Base-by-base conservation (phyloP, 768 basidiomycete genomes). In the Tremella mesenterica region DNA sequence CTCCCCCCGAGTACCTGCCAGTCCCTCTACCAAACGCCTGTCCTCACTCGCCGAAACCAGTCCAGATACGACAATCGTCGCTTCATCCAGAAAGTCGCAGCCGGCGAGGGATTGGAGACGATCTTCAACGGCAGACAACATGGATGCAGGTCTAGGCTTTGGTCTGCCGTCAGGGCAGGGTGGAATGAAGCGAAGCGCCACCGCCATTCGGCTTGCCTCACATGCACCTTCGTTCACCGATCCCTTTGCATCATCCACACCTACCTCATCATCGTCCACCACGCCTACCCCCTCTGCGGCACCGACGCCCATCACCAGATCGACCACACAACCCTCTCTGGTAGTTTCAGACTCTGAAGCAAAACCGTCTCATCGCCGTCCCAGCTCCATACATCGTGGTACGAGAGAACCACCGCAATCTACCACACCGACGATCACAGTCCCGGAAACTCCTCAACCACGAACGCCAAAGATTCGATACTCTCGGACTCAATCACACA, bases 401-500 rank as follows among this genome's bases (percentile, higher is more conserved):
- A 43, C 18, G 41, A 43, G 18, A n/a, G 18, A 43, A 7, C 18
- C 8, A 13, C 45, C 12, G 9, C 45, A 20, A n/a, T 47, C 45
- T 14, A 13, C 45, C 43, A 44, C 21, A 48, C 33, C 14, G 39
- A 36, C 31, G 14, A n/a, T 28, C 39, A 5, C 45, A 20, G 18
- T 25, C 7, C 8, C 41, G 41, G 26, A 25, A 18, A 36, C 33
- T 10, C 8, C 10, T 25, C 13, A 16, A 23, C 36, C 53, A 9
- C 20, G 14, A 27, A 25, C 53, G 3, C 34, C 30, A 25, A 60
- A 60, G 38, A 60, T 58, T 13, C 43, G 62, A 16, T 57, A 60
- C 30, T 60, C 59, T 1, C 50, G 62, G 12, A 56, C 62, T 3
- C 59, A 60, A 45, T 58, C 59, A 1, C 52, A 55, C 45, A 41